These are phyloP conservation scores for Inosperma sp. DNA, from an alignment of 768 basidiomycete genomes.

Conservation along the genomic window DNA sequence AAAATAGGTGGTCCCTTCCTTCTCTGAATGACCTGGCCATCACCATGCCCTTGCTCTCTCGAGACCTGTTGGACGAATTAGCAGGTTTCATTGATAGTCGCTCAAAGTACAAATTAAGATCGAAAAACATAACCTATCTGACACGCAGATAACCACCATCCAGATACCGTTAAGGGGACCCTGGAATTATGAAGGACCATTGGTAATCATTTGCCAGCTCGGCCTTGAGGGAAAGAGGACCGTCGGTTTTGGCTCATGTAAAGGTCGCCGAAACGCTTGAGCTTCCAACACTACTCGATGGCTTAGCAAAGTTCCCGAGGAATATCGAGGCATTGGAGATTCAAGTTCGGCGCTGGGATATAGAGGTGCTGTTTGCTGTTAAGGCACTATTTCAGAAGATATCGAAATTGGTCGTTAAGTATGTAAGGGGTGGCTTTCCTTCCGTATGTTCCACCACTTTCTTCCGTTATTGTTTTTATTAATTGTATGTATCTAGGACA, in stretches of 20 bases:
- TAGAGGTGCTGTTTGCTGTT: conserved; percentile 29
- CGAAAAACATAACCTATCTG: conserved; percentile 25
- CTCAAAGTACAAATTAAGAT: conserved; percentile 20
- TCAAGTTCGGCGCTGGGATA: conserved; percentile 26
- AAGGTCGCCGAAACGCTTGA: conserved; percentile 22
- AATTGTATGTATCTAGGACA: conserved; percentile 20
- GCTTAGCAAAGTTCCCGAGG: conserved; percentile 22
- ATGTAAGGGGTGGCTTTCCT: conserved; percentile 20
- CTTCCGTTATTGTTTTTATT: neutral
- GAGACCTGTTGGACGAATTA: conserved; percentile 28
- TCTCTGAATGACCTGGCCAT: conserved; percentile 19
- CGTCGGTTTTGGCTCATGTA: conserved; percentile 15
- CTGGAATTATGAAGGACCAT: conserved; percentile 27
- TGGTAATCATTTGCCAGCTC: conserved; percentile 20
- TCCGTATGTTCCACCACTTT: conserved; percentile 19
- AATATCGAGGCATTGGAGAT: conserved; percentile 22
- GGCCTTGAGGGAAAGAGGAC: neutral
- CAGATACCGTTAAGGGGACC: conserved; percentile 22
- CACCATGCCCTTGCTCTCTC: conserved; percentile 23
- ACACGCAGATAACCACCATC: conserved; percentile 21
- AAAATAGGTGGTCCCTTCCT: conserved; percentile 12
- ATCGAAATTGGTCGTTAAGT: conserved; percentile 19
- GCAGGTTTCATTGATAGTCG: conserved; percentile 18
- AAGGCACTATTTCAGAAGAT: conserved; percentile 22
- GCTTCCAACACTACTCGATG: conserved; percentile 15